Evolutionary conservation across 2,329 filamentous ascomycete species (phyloP).

Genomic region (Cercospora sp.): DNA sequence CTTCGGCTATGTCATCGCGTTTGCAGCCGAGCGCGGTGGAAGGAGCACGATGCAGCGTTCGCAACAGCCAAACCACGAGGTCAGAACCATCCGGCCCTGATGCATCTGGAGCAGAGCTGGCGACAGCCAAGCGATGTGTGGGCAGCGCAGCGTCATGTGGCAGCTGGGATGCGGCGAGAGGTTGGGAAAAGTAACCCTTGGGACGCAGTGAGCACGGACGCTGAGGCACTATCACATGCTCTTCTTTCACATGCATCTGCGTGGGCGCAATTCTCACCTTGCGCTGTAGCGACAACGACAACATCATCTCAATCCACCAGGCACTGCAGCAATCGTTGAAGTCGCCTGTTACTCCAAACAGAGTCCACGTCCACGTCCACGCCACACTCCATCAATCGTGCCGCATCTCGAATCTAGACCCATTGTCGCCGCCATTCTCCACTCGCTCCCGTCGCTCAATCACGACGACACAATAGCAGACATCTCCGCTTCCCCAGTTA

Average conservation of each 20-base stretch:
- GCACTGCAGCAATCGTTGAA: neutral
- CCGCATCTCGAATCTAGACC: constrained; percentile 12
- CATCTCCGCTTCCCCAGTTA: neutral
- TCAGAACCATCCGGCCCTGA: neutral
- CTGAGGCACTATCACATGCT: constrained; percentile 5
- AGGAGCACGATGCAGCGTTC: neutral
- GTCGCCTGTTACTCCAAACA: neutral
- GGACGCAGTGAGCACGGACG: constrained; percentile 6
- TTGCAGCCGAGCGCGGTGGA: neutral
- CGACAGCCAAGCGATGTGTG: neutral
- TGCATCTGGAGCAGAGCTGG: neutral
- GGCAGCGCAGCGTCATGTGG: neutral
- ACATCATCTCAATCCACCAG: neutral
- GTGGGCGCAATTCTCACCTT: constrained; percentile 8
- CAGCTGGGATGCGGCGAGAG: neutral
- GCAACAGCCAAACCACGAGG: neutral
- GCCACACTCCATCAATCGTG: neutral
- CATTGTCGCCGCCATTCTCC: constrained; percentile 1
- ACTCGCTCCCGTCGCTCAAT: neutral
- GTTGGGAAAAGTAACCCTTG: neutral
- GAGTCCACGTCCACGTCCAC: neutral
- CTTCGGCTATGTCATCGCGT: neutral
- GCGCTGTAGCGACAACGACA: neutral
- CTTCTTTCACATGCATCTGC: constrained; percentile 9
- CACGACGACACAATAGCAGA: neutral